Base-by-base conservation (phyloP, 148 eudicot species). In the Camellia lanceoleosa region DNA sequence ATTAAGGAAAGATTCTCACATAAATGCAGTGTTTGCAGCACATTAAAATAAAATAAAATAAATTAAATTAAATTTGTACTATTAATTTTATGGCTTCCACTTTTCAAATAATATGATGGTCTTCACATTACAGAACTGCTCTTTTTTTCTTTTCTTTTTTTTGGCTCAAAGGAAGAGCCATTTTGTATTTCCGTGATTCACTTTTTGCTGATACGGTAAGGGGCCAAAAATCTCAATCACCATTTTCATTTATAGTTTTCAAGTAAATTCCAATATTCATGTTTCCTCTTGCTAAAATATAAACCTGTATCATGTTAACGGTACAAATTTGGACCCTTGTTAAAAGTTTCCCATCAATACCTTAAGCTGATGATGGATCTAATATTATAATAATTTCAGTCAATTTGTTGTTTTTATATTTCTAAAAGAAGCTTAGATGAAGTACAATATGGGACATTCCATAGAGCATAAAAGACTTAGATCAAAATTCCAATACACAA, bases 81-180 rank as follows among this genome's bases (percentile, higher is more conserved):
- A 71, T 3, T 10, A 71, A 3, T 47, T 11, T n/a, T 11, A 71
- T 3, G 18, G 56, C 19, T 47, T 19, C n/a, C 19, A n/a, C 73
- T 42, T 44, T 18, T 68, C 52, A 44, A 44, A 16, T 23, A 74
- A 59, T 73, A 38, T 58, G 67, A 23, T 75, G 78, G 78, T 42
- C 41, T n/a, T 56, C 77, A 30, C 9, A 5, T 51, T 9, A 5
- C 4, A 51, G 9, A 5, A 51, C 9, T 51, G 9, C 9, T 51
- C 5, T 51, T 9, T 5, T 51, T 5, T 51, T 51, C 5, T 51
- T 51, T 9, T 51, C 1, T 9, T 51, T 66, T 6, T 10, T 5
- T 3, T 10, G 1, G 42, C 7, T 74, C 58, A 65, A 38, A 12
- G 42, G 62, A 5, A 42, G 23, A 19, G n/a, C 47, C 8, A 58